A percentile compares a stretch with the other conserved stretches of the same genome.
These are phyloP conservation scores for Rutidosis leptorrhynchoides DNA, from an alignment of 129 eudicot species.

Conservation along the genomic window DNA sequence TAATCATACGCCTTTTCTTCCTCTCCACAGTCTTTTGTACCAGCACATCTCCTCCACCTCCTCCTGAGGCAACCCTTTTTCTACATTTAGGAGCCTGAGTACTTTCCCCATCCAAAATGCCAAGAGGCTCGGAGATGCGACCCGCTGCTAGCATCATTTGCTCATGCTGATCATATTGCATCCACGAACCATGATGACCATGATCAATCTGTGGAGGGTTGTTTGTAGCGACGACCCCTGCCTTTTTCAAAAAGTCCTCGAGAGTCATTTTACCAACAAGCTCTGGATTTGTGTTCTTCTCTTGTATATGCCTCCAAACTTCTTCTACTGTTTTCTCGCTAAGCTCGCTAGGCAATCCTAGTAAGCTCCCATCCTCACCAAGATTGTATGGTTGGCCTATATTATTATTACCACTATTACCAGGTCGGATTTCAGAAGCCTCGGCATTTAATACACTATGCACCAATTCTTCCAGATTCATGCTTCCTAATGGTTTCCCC, in stretches of 20 bases:
- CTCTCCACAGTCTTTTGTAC: background rate
- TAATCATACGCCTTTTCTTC: background rate
- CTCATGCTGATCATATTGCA: no score
- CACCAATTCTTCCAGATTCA: background rate
- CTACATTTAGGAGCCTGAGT: no score
- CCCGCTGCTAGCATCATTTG: no score
- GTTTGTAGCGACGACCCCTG: slow-evolving; percentile 73
- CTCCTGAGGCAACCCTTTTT: no score
- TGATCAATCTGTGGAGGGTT: no score
- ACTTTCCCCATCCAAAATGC: no score
- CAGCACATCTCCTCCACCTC: no score
- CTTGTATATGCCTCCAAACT: background rate
- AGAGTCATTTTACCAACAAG: slow-evolving; percentile 65
- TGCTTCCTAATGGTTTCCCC: slow-evolving; percentile 37
- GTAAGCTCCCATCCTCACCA: no score
- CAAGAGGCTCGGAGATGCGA: no score
- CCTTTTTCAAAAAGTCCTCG: slow-evolving; percentile 69
- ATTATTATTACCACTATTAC: background rate
- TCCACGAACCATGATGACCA: no score
- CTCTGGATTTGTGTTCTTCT: background rate
- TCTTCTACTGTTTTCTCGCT: background rate
- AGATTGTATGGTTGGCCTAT: slow-evolving; percentile 40
- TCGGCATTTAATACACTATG: background rate
- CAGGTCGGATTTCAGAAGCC: no score
- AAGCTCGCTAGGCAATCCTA: no score